Evolutionary conservation across 1,284 basidiomycete genomes (phyloP), one percentile per base, ranked within the genome.

Genomic region (Trichosporon ovoides): DNA sequence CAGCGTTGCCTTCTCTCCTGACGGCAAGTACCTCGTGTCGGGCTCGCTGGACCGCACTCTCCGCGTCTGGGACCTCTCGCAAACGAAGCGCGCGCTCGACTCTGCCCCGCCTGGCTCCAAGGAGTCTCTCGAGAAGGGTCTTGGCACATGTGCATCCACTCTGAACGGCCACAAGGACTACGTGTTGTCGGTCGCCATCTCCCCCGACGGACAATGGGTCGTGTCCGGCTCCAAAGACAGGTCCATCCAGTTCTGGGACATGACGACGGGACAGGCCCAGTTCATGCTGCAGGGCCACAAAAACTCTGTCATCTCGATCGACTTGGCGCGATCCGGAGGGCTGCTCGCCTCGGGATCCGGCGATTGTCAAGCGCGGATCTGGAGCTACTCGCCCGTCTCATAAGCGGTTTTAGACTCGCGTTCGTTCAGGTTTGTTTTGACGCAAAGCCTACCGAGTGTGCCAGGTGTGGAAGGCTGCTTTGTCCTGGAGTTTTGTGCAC

Each of bases 221-320:
- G 89, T 91, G 3, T 91, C 89, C 19, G 90, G 91, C 22, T 91
- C 89, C 19, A 94, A 94, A 74, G 92, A 96, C 76, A 84, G 91
- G 20, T 86, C 87, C 1, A 89, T 95, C 36, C 86, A 89, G 73
- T 88, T 92, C 72, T 95, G 91, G 90, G 88, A 94, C 70, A 83
- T 87, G 16, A 80, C 81, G 60, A 84, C 82, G 7, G 88, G 85
- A 1, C 83, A 85, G 63, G 83, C 87, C 40, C 89, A 92, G 70
- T 85, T 89, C 65, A 86, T 91, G 80, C 78, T 95, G 7, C 89
- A 91, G 74, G 91, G 90, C 2, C 91, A 94, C 77, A 92, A 91
- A 77, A 93, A 93, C 73, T 87, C 87, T 38, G 90, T 93, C 60
- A 92, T 92, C 65, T 89, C 88, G 20, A 88, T 93, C 69, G 87